Base-by-base conservation (phyloP, 2,329 filamentous ascomycete genomes). In the Fusarium marasasianum region DNA sequence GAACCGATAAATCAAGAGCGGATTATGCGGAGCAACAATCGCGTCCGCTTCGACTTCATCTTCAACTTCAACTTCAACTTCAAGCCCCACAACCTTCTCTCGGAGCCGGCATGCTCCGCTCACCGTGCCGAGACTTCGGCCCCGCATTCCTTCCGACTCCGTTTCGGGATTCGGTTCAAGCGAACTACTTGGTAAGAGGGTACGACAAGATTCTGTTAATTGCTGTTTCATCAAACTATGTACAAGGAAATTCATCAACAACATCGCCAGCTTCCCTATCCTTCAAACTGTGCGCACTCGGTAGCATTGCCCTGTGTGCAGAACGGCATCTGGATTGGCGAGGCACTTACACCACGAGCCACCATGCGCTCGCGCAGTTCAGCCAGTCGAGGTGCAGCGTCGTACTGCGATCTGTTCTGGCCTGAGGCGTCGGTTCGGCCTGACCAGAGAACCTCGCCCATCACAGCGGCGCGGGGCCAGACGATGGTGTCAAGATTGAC, bases 401-500 rank as follows among this genome's bases (percentile, higher is more conserved):
- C 89, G 66, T 93, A 84, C 84, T 94, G 92, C 71, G 90, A 93
- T 59, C 94, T 86, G 81, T 94, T 94, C 79, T 88, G 83, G 5
- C 93, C 93, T 22, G 85, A 80, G 6, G 85, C 87, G 79, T 95
- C 93, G 67, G 88, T 88, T 62, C 87, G 83, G 58, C 94, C 94
- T 45, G 90, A 93, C 94, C 94, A 97, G 53, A 96, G 86, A 3
- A 95, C 90, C 83, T 97, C 94, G 33, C 89, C 93, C 1, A 91
- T 93, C 1, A 93, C 94, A 58, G 88, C 89, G 4, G 90, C 90
- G 11, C 94, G 87, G 13, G 94, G 94, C 94, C 94, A 97, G 14
- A 96, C 83, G 81, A 93, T 90, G 41, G 85, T 84, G 83, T 97
- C 94, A 20, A 97, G 81, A 80, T 92, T 95, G n/a, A 90, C 84